phyloP scores from a whole-genome alignment of 1,139 yeast species.

The Pichia sp. region DNA sequence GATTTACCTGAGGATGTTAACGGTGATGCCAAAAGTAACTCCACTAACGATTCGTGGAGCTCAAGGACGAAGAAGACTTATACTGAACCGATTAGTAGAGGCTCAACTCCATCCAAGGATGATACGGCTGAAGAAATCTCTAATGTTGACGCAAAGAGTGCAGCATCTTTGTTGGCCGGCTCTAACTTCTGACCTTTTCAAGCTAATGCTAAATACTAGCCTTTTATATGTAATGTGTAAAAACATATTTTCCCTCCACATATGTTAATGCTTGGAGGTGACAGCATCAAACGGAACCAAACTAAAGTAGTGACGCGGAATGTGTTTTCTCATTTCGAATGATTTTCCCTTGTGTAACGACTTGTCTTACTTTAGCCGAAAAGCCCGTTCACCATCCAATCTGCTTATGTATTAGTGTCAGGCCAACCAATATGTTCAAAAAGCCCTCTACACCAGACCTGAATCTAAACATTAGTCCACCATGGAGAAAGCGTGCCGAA shows the following conservation, averaged over 20 bases:
- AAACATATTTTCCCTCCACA: neutral
- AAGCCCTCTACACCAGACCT: constrained; percentile 14
- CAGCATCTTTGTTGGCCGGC: constrained; percentile 74
- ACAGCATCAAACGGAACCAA: neutral
- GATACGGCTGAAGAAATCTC: constrained; percentile 33
- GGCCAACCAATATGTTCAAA: constrained; percentile 10
- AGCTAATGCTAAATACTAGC: neutral
- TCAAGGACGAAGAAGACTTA: constrained; percentile 25
- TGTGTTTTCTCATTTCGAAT: neutral
- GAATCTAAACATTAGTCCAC: constrained; percentile 11
- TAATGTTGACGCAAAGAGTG: constrained; percentile 71
- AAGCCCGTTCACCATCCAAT: too few species aligned
- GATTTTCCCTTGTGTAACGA: too few species aligned
- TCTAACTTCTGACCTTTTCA: constrained; percentile 50
- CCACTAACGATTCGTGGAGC: constrained; percentile 34
- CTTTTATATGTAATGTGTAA: neutral
- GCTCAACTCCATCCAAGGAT: constrained; percentile 29
- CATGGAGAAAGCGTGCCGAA: constrained; percentile 11
- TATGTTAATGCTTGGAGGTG: neutral
- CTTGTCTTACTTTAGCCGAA: too few species aligned
- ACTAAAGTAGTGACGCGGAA: neutral
- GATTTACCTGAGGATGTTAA: constrained; percentile 37
- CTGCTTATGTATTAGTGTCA: neutral
- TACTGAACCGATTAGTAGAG: constrained; percentile 6
- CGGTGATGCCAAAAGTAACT: constrained; percentile 20